Evolutionary conservation across 371 early-diverging fungal genomes (phyloP), one percentile per base, ranked within the genome.

Genomic region (Batkoa obscura): DNA sequence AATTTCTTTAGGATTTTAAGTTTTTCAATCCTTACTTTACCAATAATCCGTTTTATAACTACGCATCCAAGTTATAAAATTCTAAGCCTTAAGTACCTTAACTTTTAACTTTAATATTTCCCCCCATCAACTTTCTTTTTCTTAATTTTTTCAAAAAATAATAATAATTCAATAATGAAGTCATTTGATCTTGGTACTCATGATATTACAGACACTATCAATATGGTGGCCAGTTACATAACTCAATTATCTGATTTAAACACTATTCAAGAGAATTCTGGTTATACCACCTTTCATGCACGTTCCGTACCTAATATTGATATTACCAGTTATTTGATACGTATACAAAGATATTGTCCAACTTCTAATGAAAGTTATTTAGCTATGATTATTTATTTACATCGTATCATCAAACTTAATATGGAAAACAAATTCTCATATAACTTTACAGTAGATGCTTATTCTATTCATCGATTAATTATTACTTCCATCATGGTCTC

Each of bases 331-430:
- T 93, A 93, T 62, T 73, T 87, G 2, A 63, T 73, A 33, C 83
- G 94, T 46, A 90, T 93, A 45, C 75, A 86, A 50, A 88, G 86
- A 62, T 93, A 91, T 60, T 89, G 90, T 50, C 94, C 94, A 0
- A 87, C 86, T 61, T 74, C 80, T 32, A 89, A 81, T 67, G 91
- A 90, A 64, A 81, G 82, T 60, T 87, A 89, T 59, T 62, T 90
- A 13, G 80, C 87, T 23, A 64, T 86, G 15, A 65, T 90, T 9
- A 81, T 89, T 15, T 90, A 92, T 64, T 75, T 90, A 64, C 84
- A 88, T 62, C 78, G 86, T n/a, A 67, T 75, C 61, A 62, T 64
- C 34, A 62, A 65, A 0, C 54, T 72, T 78, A 71, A 68, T 76
- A 53, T 70, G 75, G 59, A 61, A 71, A 46, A 65, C 68, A 39